Percentiles rank a stretch among this genome's conserved stretches.
phyloP scores from a whole-genome alignment of 495 filamentous ascomycete species.

The Penicillium cataractarum region DNA sequence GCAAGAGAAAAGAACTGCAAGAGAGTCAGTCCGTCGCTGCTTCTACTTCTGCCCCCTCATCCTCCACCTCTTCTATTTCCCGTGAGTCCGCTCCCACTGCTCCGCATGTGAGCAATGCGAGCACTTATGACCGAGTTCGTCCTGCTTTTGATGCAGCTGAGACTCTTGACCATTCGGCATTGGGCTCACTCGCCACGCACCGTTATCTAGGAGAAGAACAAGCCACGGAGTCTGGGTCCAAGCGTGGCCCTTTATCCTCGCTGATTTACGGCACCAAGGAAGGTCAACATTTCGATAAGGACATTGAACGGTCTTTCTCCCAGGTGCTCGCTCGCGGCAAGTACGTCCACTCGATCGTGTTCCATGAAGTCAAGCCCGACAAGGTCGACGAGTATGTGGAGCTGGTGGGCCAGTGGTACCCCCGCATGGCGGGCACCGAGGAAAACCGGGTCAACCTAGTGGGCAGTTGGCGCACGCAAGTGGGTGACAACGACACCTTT shows the following conservation, averaged over 20 bases:
- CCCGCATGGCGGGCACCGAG: conserved; percentile 73
- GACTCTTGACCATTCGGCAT: conserved; percentile 47
- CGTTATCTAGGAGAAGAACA: conserved; percentile 53
- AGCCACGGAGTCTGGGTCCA: conserved; percentile 52
- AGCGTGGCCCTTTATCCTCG: conserved; percentile 58
- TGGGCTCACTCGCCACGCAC: conserved; percentile 70
- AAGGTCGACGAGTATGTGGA: conserved; percentile 94
- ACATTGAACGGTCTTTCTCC: conserved; percentile 92
- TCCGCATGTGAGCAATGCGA: conserved; percentile 60
- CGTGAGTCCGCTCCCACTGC: conserved; percentile 60
- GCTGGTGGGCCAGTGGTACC: conserved; percentile 91
- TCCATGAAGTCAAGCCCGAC: conserved; percentile 94
- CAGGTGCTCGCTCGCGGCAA: conserved; percentile 94
- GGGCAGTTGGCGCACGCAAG: conserved; percentile 97
- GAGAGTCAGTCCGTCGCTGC: conserved; percentile 72
- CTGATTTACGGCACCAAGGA: conserved; percentile 97
- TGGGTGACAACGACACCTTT: conserved; percentile 97
- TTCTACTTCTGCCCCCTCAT: conserved; percentile 48
- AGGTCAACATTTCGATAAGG: conserved; percentile 86
- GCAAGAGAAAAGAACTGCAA: conserved; percentile 76
- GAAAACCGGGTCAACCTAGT: conserved; percentile 95
- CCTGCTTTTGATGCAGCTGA: conserved; percentile 46
- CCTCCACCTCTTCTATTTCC: conserved; percentile 41
- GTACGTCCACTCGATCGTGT: conserved; percentile 97
- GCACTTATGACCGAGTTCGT: conserved; percentile 32